A percentile compares a stretch with the other conserved stretches of the same genome.
Conservation (phyloP, 2,329 filamentous ascomycete genomes). For the Apiospora aurea region DNA sequence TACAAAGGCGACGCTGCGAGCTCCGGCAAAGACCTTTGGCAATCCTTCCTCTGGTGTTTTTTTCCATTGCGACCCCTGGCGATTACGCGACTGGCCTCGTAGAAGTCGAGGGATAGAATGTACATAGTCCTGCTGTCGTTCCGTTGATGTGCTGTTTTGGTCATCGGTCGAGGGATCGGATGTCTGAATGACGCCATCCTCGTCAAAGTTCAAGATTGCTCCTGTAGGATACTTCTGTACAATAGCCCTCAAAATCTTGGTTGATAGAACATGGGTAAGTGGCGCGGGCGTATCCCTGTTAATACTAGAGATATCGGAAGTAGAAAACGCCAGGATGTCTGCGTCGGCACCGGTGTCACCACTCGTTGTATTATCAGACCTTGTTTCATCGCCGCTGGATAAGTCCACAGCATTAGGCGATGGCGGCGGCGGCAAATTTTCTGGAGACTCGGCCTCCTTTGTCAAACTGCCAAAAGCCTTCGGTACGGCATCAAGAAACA, state of each 20-base stretch:
- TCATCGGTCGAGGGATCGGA: constrained; percentile 14
- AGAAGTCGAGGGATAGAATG: neutral
- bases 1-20: constrained; percentile 54
- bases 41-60: constrained; percentile 31
- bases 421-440: neutral
- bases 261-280: constrained; percentile 27
- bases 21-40: constrained; percentile 41
- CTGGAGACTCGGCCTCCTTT: constrained; percentile 17
- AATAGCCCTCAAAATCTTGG: neutral
- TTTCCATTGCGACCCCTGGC: neutral
- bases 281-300: constrained; percentile 34
- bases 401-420: neutral
- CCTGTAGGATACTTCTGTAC: constrained; percentile 16
- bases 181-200: constrained; percentile 39
- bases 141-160: neutral
- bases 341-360: constrained; percentile 32
- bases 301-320: constrained; percentile 42
- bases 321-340: constrained; percentile 48
- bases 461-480: constrained; percentile 28
- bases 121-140: neutral
- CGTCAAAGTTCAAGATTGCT: constrained; percentile 40
- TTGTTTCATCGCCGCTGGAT: constrained; percentile 32
- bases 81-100: neutral
- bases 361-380: constrained; percentile 8
- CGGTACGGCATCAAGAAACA: constrained; percentile 43